Percentiles rank a stretch among this genome's conserved stretches.
Evolutionary conservation across 2,329 filamentous ascomycete genomes (phyloP).

Genomic region (Mollisia scopiformis): DNA sequence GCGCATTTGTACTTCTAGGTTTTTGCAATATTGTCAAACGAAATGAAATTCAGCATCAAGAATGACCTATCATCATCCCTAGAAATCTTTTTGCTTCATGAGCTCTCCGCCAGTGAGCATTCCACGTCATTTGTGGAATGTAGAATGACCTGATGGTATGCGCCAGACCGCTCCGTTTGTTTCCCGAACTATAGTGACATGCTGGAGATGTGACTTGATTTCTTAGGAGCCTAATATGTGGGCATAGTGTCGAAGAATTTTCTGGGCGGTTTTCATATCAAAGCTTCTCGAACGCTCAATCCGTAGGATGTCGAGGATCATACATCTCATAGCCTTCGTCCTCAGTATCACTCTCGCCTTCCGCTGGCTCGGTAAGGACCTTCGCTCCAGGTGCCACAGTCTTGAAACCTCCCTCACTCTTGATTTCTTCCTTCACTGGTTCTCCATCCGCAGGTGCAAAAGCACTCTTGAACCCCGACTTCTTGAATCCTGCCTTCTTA

Average conservation of each 20-base stretch:
- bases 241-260: neutral
- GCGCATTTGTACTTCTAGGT: too few species aligned
- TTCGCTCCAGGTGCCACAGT: conserved; percentile 24
- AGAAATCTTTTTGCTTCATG: too few species aligned
- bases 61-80: too few species aligned
- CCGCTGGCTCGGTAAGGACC: conserved; percentile 52
- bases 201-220: too few species aligned
- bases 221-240: neutral
- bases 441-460: conserved; percentile 58
- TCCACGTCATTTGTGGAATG: too few species aligned
- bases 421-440: conserved; percentile 41
- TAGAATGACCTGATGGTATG: too few species aligned
- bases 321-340: conserved; percentile 75
- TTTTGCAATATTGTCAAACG: too few species aligned
- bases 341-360: conserved; percentile 67
- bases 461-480: conserved; percentile 80
- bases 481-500: conserved; percentile 77
- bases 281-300: conserved; percentile 45
- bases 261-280: neutral
- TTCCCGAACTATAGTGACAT: too few species aligned
- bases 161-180: too few species aligned
- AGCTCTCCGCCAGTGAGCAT: too few species aligned
- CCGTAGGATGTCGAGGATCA: conserved; percentile 61
- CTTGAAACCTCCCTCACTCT: conserved; percentile 29
- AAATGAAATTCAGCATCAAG: too few species aligned